A percentile compares a stretch with the other conserved stretches of the same genome.
phyloP scores from a whole-genome alignment of 164 flowering plant species.

The Berberis vulgaris region DNA sequence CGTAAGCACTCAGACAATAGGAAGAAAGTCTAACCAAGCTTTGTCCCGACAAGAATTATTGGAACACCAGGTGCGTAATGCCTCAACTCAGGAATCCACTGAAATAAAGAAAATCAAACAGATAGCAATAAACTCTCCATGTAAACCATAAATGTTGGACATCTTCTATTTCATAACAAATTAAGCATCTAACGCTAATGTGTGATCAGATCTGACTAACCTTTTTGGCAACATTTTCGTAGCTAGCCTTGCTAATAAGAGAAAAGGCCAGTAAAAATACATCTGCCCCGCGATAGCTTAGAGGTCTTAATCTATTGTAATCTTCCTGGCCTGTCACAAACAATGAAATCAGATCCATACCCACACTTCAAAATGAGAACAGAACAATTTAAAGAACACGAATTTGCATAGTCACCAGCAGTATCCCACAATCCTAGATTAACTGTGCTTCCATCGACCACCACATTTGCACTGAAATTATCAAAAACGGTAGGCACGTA shows the following conservation, averaged over 20 bases:
- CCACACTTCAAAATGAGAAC: neutral
- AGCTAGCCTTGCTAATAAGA: neutral
- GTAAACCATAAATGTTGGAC: too few relatives aligned
- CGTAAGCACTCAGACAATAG: neutral
- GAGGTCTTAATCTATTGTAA: neutral
- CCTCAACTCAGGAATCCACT: neutral
- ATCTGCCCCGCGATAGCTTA: neutral
- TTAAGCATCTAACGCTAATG: too few relatives aligned
- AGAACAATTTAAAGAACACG: neutral
- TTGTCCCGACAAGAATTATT: neutral
- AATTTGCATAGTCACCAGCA: constrained; percentile 8
- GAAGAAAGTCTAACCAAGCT: constrained; percentile 15
- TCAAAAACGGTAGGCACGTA: constrained; percentile 96
- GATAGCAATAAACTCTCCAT: too few relatives aligned
- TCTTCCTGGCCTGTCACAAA: constrained; percentile 34
- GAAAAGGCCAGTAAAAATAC: neutral
- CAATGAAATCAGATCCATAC: neutral
- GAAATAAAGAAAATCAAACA: too few relatives aligned
- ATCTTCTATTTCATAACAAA: too few relatives aligned
- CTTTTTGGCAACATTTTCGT: neutral
- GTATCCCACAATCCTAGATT: neutral
- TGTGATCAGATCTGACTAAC: too few relatives aligned
- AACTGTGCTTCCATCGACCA: neutral
- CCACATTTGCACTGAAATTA: constrained; percentile 39
- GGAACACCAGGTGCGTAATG: neutral